Base-by-base conservation (phyloP, 495 filamentous ascomycete species). In the Cercophora newfieldiana region DNA sequence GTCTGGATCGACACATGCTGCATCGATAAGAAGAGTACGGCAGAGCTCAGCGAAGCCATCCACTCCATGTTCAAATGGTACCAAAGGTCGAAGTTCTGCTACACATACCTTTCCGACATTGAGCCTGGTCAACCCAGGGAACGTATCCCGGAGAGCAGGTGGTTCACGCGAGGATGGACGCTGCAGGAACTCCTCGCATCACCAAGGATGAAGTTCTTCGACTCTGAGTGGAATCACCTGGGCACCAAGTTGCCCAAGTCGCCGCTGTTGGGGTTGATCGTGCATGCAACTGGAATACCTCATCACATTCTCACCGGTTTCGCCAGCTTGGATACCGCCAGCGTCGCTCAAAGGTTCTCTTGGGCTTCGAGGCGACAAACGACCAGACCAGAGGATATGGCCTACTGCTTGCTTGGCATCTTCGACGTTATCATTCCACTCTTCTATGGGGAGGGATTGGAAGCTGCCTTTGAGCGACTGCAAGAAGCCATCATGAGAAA, bases 61-160 rank as follows among this genome's bases (percentile, higher is more conserved):
- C 81, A 82, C 37, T 78, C 78, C 3, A 83, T 82, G 80, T 83
- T 72, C 63, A 59, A 50, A 6, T 80, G 73, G 77, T 79, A 79
- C 30, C 21, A 65, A 16, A 28, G 68, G 1, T 69, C 76, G 8
- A 47, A 14, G 7, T 50, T 72, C 1, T 79, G 77, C 60, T 79
- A 62, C 28, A 49, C 72, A 0, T 75, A 69, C 61, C 68, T 75
- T 7, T 61, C 58, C 2, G 73, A 75, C 53, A 47, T 75, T 4
- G 24, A 33, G 14, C 14, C 30, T 26, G 22, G 50, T 3, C n/a
- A n/a, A 7, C 37, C 37, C 8, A 24, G 12, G 33, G n/a, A 54
- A 5, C 18, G 54, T 12, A 59, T 68, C 16, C 1, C n/a, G 2
- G 7, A 55, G 10, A 64, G 75, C 24, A 69, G 77, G 7, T 79